Conservation (phyloP, 1,284 basidiomycete genomes). For the Phenoliferia sp. region DNA sequence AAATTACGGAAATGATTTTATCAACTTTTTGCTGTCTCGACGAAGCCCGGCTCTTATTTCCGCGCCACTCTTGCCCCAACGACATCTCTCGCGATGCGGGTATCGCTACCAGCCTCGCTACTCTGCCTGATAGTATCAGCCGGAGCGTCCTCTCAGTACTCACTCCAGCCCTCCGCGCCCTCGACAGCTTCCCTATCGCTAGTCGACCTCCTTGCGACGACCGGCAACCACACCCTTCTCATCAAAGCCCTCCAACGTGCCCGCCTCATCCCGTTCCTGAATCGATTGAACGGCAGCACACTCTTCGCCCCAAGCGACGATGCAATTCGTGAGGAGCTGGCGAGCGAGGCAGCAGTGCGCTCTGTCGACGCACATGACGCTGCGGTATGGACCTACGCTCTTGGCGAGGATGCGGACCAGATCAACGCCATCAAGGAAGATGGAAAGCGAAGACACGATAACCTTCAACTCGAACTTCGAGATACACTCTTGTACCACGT, state of each 20-base stretch:
- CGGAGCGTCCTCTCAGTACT: neutral
- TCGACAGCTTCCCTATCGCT: conserved; percentile 43
- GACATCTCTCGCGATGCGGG: neutral
- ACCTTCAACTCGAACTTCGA: conserved; percentile 74
- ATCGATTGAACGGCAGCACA: conserved; percentile 73
- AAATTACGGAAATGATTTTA: no score
- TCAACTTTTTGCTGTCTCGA: no score
- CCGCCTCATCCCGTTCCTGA: conserved; percentile 84
- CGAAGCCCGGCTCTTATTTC: no score
- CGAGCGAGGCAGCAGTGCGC: neutral
- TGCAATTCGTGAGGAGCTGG: conserved; percentile 55
- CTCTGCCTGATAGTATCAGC: neutral
- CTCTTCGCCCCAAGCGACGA: conserved; percentile 94
- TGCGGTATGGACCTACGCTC: conserved; percentile 15
- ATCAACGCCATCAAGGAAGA: neutral
- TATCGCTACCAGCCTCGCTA: neutral
- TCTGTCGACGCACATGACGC: neutral
- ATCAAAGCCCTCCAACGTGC: conserved; percentile 76
- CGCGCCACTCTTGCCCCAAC: no score
- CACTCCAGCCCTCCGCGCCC: neutral
- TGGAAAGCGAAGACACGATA: conserved; percentile 53
- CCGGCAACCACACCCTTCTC: conserved; percentile 52
- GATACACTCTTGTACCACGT: conserved; percentile 94
- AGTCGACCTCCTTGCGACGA: conserved; percentile 63
- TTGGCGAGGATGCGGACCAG: neutral